A percentile compares a stretch with the other conserved stretches of the same genome.
These are phyloP conservation scores for Racocetra persica DNA, from an alignment of 371 early-diverging fungal genomes.

Conservation along the genomic window DNA sequence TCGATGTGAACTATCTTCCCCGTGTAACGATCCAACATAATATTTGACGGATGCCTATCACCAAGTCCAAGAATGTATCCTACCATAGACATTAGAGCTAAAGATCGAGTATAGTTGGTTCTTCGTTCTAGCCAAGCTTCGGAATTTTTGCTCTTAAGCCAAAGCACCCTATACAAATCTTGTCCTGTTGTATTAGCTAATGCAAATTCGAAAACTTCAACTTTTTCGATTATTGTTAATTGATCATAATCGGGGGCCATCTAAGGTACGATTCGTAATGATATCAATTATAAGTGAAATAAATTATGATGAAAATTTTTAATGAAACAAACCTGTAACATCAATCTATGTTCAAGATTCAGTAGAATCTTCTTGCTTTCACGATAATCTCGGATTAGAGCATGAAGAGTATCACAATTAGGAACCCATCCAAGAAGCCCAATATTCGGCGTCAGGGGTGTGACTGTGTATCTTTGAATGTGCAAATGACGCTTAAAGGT, in stretches of 20 bases:
- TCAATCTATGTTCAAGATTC: slow-evolving; percentile 93
- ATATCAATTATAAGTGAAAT: neutral
- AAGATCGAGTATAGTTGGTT: slow-evolving; percentile 95
- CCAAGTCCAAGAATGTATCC: slow-evolving; percentile 98
- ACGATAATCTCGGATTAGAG: slow-evolving; percentile 90
- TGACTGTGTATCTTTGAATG: slow-evolving; percentile 93
- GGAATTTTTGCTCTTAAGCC: slow-evolving; percentile 95
- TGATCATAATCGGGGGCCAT: slow-evolving; percentile 96
- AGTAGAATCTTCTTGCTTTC: slow-evolving; percentile 87
- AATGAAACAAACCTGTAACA: slow-evolving; percentile 65
- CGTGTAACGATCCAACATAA: slow-evolving; percentile 93
- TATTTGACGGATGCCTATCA: slow-evolving; percentile 98
- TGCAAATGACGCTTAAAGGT: slow-evolving; percentile 92
- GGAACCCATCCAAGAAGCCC: slow-evolving; percentile 98
- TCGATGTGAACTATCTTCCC: slow-evolving; percentile 99
- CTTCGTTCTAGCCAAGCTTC: slow-evolving; percentile 97
- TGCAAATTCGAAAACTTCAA: slow-evolving; percentile 97
- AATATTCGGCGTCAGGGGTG: slow-evolving; percentile 96
- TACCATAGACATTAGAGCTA: slow-evolving; percentile 98
- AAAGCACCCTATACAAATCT: slow-evolving; percentile 94
- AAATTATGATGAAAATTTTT: neutral
- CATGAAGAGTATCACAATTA: slow-evolving; percentile 93
- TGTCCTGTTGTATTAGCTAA: slow-evolving; percentile 94
- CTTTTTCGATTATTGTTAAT: slow-evolving; percentile 90
- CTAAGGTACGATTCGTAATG: slow-evolving; percentile 46